Base-by-base conservation (phyloP, 352 stramenopile genomes). In the Elongisporangium prolatum region DNA sequence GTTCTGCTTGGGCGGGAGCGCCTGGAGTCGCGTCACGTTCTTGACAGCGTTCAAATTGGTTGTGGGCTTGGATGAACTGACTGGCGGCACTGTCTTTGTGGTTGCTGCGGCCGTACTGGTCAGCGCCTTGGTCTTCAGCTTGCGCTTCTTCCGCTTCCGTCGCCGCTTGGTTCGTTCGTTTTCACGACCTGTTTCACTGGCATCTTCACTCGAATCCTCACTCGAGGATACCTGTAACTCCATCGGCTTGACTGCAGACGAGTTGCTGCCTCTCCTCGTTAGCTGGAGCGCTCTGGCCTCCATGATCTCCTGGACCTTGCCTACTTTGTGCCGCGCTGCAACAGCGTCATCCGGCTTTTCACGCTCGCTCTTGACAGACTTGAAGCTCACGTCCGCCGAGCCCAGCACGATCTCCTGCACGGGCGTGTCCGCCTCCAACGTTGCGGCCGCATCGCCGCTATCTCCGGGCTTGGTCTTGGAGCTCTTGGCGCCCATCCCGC, bases 391-490 rank as follows among this genome's bases (percentile, higher is more conserved):
- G 20, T n/a, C 50, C 25, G 20, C 20, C 9, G 10, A 20, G 17
- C 22, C 14, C n/a, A 8, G 20, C 17, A 37, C 52, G 56, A 47
- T 18, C 52, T 4, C 9, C 22, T 24, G 52, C 38, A 83, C 62
- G 48, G 65, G 25, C 2, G 69, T 77, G 53, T 69, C 60, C 6
- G 51, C 24, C 34, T 61, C 48, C 56, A 38, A 22, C 49, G 50
- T 50, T 34, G 54, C 47, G 8, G 16, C 25, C 16, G 16, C 24
- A 28, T 17, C 54, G 38, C 56, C 13, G 11, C 14, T 8, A 56
- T 34, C 28, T 16, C 21, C 44, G 48, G 69, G 73, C 58, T 66
- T 68, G 48, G 69, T 76, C 70, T 89, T 90, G 67, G 75, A 90
- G 70, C 62, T 75, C 60, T 57, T 72, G 11, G 59, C 71, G 48